Evolutionary conservation across 257 asterid species (phyloP).

Genomic region (Ligustrum vulgare): DNA sequence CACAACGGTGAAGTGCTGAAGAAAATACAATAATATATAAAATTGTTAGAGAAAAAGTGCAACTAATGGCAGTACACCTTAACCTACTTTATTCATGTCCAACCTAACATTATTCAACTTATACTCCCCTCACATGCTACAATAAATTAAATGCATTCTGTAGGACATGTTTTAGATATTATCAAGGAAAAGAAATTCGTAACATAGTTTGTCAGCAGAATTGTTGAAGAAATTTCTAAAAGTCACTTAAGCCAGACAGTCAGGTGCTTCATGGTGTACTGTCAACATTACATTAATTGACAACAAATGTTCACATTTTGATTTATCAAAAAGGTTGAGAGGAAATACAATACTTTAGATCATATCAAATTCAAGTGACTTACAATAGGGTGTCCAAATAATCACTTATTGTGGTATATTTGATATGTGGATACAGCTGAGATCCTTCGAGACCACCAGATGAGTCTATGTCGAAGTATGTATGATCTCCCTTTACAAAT

Average conservation of each 20-base stretch:
- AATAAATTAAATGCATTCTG: background rate
- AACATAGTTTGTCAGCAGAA: too few relatives aligned
- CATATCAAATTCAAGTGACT: constrained; percentile 15
- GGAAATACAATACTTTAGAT: constrained; percentile 13
- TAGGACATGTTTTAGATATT: background rate
- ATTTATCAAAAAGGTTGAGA: background rate
- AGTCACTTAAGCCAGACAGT: too few relatives aligned
- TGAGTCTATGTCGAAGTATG: constrained; percentile 54
- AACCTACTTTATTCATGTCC: too few relatives aligned
- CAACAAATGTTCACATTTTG: background rate
- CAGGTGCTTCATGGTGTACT: too few relatives aligned
- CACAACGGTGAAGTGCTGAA: background rate
- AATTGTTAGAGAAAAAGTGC: background rate
- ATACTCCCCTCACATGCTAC: background rate
- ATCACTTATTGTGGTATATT: constrained; percentile 70
- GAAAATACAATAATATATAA: background rate
- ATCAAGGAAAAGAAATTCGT: too few relatives aligned
- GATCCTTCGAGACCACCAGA: constrained; percentile 69
- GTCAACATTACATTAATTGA: background rate
- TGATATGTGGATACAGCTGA: constrained; percentile 60
- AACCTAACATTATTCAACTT: background rate
- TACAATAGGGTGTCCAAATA: constrained; percentile 53
- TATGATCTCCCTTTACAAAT: constrained; percentile 85
- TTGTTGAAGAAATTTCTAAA: too few relatives aligned
- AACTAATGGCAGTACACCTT: background rate